Evolutionary conservation across 2,329 filamentous ascomycete species (phyloP).

Genomic region (Phaeomoniella chlamydospora): DNA sequence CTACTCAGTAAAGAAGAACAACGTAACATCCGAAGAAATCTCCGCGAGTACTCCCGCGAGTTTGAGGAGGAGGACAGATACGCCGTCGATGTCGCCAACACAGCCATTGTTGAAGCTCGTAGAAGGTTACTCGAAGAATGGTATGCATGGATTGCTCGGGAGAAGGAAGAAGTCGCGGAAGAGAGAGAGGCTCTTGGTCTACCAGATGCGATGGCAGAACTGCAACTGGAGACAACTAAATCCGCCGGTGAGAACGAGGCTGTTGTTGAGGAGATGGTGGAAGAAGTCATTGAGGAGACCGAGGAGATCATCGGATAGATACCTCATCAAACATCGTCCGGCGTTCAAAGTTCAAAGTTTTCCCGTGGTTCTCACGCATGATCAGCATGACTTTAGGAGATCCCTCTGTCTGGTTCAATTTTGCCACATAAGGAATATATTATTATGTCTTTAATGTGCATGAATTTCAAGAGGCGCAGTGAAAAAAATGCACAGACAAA

Average conservation of each 20-base stretch:
- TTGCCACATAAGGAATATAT: too few relatives aligned
- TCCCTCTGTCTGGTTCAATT: too few relatives aligned
- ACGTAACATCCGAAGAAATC: slow-evolving; percentile 94
- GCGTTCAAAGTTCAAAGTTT: too few relatives aligned
- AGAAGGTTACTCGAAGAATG: slow-evolving; percentile 76
- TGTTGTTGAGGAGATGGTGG: slow-evolving; percentile 77
- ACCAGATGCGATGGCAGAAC: slow-evolving; percentile 44
- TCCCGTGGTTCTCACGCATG: too few relatives aligned
- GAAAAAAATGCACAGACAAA: too few relatives aligned
- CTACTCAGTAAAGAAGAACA: slow-evolving; percentile 93
- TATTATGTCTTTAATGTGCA: too few relatives aligned
- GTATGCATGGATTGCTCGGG: slow-evolving; percentile 64
- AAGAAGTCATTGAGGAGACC: slow-evolving; percentile 68
- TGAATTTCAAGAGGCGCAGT: too few relatives aligned
- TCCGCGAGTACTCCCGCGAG: slow-evolving; percentile 85
- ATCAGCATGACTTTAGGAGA: too few relatives aligned
- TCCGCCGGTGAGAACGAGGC: slow-evolving; percentile 51
- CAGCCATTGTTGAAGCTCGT: slow-evolving; percentile 80
- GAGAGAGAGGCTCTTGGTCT: slow-evolving; percentile 57
- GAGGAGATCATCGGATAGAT: slow-evolving; percentile 56
- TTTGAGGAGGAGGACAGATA: slow-evolving; percentile 95
- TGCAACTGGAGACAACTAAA: slow-evolving; percentile 36
- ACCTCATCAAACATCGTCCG: too few relatives aligned
- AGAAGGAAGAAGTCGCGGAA: slow-evolving; percentile 56
- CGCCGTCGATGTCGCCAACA: slow-evolving; percentile 83